phyloP scores from a whole-genome alignment of 495 filamentous ascomycete species.

The Penicillium arizonense region DNA sequence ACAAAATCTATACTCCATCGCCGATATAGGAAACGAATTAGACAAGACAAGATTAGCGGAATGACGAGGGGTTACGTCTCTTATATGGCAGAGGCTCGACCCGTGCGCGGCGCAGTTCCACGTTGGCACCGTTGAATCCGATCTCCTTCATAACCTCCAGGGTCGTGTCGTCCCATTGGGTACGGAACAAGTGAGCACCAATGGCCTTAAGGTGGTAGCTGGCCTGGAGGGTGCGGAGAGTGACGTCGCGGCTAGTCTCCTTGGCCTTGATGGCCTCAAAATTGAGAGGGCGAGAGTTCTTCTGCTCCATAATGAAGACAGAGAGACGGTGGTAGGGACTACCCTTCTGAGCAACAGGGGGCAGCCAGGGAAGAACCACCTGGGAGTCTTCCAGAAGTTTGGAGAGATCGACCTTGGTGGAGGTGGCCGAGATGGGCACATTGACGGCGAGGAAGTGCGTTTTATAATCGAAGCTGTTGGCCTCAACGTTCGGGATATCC shows the following conservation, averaged over 20 bases:
- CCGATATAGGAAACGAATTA: constrained; percentile 18
- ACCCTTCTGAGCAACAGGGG: constrained; percentile 85
- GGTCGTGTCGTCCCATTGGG: constrained; percentile 83
- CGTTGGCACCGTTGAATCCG: constrained; percentile 68
- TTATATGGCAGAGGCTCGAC: constrained; percentile 57
- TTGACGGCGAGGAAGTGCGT: constrained; percentile 83
- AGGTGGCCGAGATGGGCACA: constrained; percentile 56
- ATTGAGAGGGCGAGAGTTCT: constrained; percentile 58
- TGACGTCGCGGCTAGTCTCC: constrained; percentile 56
- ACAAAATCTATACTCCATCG: constrained; percentile 33
- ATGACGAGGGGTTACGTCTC: constrained; percentile 48
- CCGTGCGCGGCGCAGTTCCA: constrained; percentile 80
- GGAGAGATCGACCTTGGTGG: constrained; percentile 51
- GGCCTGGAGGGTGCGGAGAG: constrained; percentile 68
- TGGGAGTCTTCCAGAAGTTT: constrained; percentile 55
- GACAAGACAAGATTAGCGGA: constrained; percentile 32
- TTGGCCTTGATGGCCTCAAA: constrained; percentile 54
- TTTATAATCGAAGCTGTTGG: constrained; percentile 73
- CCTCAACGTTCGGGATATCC: constrained; percentile 79
- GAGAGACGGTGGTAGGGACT: constrained; percentile 85
- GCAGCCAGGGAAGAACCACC: constrained; percentile 75
- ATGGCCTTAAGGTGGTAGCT: constrained; percentile 68
- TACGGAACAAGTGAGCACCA: constrained; percentile 84
- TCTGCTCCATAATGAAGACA: constrained; percentile 81
- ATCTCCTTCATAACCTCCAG: constrained; percentile 80